Evolutionary conservation across 2,329 filamentous ascomycete species (phyloP), one percentile per base, ranked within the genome.

Genomic region (Neofusicoccum parvum): DNA sequence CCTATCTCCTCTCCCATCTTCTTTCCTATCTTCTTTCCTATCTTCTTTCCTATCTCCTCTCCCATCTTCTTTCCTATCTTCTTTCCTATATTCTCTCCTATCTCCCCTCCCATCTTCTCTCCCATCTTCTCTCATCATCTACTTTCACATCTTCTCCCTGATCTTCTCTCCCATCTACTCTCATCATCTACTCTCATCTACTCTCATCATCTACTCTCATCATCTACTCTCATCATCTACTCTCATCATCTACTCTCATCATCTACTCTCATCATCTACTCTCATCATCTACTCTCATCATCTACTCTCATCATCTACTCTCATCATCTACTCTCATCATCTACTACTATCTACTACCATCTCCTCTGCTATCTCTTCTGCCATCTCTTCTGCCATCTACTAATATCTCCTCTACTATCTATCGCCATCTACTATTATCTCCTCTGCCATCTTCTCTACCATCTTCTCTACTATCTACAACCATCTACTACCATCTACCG

Each of bases 51-150:
- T 32, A 27, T 20, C 48, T 27, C 20, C 23, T 10, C 20, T 5
- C 3, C 53, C 11, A 58, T 11, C 20, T 58, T 10, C 17, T 17
- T 67, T 68, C 66, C 68, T 66, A 76, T 48, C 36, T 71, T 59
- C 48, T 69, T 45, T 39, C 12, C 34, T 20, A 37, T 56, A 10
- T 41, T 20, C 9, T 23, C n/a, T 23, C 3, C n/a, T 12, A 49
- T 27, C 4, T 48, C 20, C 7, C n/a, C 34, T 41, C 10, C n/a
- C 14, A 37, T 56, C 15, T 56, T 20, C n/a, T 23, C n/a, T 41
- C 3, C 34, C 2, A 49, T 9, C 11, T 23, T 9, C 45, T 14
- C 12, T 12, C 32, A 50, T 7, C 20, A 48, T 32, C 17, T 49
- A 49, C 20, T 14, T 12, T 48, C 23, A 27, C 45, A 3, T 14